Evolutionary conservation across 169 alveolate species (phyloP).

Genomic region (Cryptosporidium tyzzeri): DNA sequence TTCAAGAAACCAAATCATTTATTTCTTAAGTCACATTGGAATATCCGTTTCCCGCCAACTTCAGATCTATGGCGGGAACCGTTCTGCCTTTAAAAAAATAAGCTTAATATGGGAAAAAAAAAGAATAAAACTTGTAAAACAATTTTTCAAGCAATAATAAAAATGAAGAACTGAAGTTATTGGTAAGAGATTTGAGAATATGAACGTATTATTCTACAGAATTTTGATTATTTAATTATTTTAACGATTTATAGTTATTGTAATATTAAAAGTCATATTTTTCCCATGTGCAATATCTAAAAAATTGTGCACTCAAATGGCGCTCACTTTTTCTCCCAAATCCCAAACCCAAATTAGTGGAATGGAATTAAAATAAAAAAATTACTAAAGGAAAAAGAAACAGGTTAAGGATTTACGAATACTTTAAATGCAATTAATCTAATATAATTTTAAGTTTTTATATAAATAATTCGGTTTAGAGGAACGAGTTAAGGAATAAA

Average conservation of each 20-base stretch:
- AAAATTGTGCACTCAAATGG: slow-evolving; percentile 43
- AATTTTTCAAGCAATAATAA: too few relatives aligned
- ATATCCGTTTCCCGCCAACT: not conserved
- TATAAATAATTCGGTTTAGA: not conserved
- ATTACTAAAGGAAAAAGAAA: slow-evolving; percentile 1
- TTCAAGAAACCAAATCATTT: not conserved
- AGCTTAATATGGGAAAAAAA: not conserved
- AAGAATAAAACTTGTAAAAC: too few relatives aligned
- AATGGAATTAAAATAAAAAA: slow-evolving; percentile 6
- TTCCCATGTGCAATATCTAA: slow-evolving; percentile 29
- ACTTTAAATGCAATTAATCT: not conserved
- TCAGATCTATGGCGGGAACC: not conserved
- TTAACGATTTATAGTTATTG: not conserved
- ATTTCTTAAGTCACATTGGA: not conserved
- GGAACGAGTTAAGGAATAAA: not conserved
- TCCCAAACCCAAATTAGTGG: slow-evolving; percentile 44
- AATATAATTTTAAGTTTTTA: not conserved
- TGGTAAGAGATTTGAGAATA: not conserved
- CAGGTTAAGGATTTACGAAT: not conserved
- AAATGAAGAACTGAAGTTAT: not conserved
- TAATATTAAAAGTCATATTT: not conserved
- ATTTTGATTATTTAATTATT: not conserved
- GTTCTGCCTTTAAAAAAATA: not conserved
- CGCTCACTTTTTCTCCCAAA: slow-evolving; percentile 47
- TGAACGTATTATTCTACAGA: not conserved